Evolutionary conservation across 2,329 filamentous ascomycete species (phyloP), one percentile per base, ranked within the genome.

Genomic region (Fusarium haematococcum): DNA sequence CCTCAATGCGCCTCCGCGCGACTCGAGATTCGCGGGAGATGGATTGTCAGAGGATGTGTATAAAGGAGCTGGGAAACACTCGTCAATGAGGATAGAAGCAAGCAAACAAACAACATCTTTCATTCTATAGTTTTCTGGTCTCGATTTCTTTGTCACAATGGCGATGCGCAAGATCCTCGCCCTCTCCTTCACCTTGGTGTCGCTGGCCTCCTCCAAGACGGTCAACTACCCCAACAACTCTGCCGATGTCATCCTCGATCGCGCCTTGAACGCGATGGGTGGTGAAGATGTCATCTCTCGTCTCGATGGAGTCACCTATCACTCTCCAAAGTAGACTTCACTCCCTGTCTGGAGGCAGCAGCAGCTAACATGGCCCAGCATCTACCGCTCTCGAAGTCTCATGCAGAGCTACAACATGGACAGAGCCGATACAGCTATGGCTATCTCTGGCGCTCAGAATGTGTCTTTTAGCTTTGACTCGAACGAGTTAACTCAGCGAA

Each of bases 341-440:
- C 7, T 23, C 4, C 20, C 33, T 13, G 4, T n/a, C 3, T 33
- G 4, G n/a, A n/a, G 11, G 9, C n/a, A 25, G 3, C 23, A 11
- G 13, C n/a, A 25, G 4, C 57, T 57, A 20, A 68, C 33, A 23
- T 25, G 13, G 0, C 2, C 1, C 7, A 75, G 73, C 18, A 41
- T 64, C 11, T 75, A 66, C 7, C 69, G 50, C 1, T 73, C 69
- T 5, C 69, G 73, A 0, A 71, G 64, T 5, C 67, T 71, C 2
- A 75, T 75, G 67, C 73, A 75, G 41, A 71, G 73, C 18, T 75
- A 75, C 0, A 66, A 64, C 5, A 45, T 71, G 16, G 45, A 45
- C 3, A 45, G 43, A 0, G 67, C 73, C 1, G 73, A 75, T 18
- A 75, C 59, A 0, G 27, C 45, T 1, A 54, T 70, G 3, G 59